Percentiles rank a stretch among this genome's conserved stretches.
Evolutionary conservation across 306 rosid species (phyloP).

Genomic region (Medicago arabica): DNA sequence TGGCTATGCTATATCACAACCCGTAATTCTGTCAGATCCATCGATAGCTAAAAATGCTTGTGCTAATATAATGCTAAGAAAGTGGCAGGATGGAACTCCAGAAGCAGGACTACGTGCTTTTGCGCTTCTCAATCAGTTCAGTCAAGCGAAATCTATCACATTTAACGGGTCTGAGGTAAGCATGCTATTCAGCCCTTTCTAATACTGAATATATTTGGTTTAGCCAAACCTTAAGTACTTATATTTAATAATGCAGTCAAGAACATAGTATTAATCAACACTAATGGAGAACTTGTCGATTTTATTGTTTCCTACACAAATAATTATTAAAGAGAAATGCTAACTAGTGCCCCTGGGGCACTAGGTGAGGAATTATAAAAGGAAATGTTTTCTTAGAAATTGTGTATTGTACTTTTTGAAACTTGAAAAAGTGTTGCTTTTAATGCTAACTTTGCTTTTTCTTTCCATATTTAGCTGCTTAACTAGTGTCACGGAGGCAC

Average conservation of each 20-base stretch:
- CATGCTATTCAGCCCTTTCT: not conserved
- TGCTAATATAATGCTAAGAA: not conserved
- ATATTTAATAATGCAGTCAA: not conserved
- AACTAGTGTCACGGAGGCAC: too few species aligned
- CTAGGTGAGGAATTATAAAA: too few species aligned
- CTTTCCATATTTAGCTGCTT: too few species aligned
- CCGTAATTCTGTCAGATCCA: not conserved
- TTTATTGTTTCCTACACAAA: not conserved
- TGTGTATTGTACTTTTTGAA: too few species aligned
- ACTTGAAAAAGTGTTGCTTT: too few species aligned
- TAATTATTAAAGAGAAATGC: too few species aligned
- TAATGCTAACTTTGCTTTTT: too few species aligned
- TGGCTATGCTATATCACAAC: not conserved
- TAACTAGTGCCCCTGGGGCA: too few species aligned
- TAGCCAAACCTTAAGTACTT: not conserved
- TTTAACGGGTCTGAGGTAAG: slow-evolving; percentile 9
- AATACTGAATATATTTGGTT: not conserved
- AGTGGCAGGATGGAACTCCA: not conserved
- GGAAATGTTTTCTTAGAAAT: too few species aligned
- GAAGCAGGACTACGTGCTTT: not conserved
- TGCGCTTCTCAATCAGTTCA: not conserved
- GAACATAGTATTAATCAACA: not conserved
- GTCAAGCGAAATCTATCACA: slow-evolving; percentile 1
- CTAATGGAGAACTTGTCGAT: not conserved
- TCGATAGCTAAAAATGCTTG: slow-evolving; percentile 3